phyloP scores from a whole-genome alignment of 2,329 filamentous ascomycete species.

The Aspergillus fructus region DNA sequence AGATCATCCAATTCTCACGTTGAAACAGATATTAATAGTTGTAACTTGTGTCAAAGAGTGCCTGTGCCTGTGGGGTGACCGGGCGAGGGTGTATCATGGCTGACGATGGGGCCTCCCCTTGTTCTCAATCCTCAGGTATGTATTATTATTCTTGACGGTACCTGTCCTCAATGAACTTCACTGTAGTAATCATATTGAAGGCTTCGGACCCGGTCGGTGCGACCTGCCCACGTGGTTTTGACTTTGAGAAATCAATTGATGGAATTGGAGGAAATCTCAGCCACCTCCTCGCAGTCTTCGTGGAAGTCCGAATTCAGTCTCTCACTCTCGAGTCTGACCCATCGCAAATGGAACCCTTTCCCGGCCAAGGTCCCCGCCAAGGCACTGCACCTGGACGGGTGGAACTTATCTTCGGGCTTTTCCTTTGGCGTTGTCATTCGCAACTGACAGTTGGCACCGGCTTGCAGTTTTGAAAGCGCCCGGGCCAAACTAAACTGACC shows the following conservation, averaged over 20 bases:
- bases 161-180: neutral
- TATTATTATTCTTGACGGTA: neutral
- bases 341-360: neutral
- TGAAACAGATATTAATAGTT: neutral
- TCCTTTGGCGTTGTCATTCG: neutral
- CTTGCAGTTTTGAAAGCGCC: neutral
- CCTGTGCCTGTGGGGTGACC: neutral
- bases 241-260: too few relatives aligned
- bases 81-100: neutral
- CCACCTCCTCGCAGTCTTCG: neutral
- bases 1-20: neutral
- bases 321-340: neutral
- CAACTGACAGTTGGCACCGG: constrained; percentile 4
- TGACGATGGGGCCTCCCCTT: neutral
- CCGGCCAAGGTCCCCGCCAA: neutral
- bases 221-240: too few relatives aligned
- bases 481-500: neutral
- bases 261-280: neutral
- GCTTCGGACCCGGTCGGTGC: too few relatives aligned
- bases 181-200: neutral
- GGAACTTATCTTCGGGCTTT: neutral
- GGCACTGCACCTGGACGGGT: neutral
- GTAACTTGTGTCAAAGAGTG: neutral
- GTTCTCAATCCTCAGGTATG: neutral
- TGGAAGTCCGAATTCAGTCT: neutral